Evolutionary conservation across 2,329 filamentous ascomycete species (phyloP), one percentile per base, ranked within the genome.

Genomic region (Fusarium incarnatum): DNA sequence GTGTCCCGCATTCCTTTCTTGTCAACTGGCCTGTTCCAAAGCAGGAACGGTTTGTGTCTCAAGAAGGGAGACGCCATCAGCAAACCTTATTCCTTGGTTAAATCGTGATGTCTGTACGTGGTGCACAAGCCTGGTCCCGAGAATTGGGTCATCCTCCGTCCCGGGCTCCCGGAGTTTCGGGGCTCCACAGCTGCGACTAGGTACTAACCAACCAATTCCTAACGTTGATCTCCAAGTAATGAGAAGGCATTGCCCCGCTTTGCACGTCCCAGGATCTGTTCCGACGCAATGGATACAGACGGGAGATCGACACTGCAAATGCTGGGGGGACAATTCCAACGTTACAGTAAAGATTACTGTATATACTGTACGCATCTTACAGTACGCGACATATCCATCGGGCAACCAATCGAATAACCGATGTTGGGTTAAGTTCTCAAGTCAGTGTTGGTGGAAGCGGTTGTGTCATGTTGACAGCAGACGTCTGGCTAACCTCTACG

Each of bases 241-340:
- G 52, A 44, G 22, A 30, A 20, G 46, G 20, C n/a, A 8, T 30
- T 37, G 32, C 50, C 52, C 55, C 46, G 28, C 20, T 37, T 37
- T 30, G 42, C 28, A 53, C 55, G 15, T 48, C 57, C 56, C 30
- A 52, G 44, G 27, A 52, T 45, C 40, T 62, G 60, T 56, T 64
- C 54, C 54, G 27, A 62, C 27, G 57, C 47, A 40, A 66, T 55
- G 59, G 62, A 30, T 64, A 44, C 40, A 48, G 52, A 56, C 60
- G 68, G 64, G 68, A 69, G 68, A 71, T 71, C 68, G 68, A 66
- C 68, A 66, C 48, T 71, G 68, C 67, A 71, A 64, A 53, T 60
- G 47, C 47, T 56, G 64, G 68, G 53, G 53, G 58, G 55, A 32
- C 15, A 18, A 46, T 64, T 41, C 40, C 30, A 53, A 20, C 23